Percentiles rank a stretch among this genome's conserved stretches.
These are phyloP conservation scores for Candida golubevii DNA, from an alignment of 805 yeast species.

Conservation along the genomic window DNA sequence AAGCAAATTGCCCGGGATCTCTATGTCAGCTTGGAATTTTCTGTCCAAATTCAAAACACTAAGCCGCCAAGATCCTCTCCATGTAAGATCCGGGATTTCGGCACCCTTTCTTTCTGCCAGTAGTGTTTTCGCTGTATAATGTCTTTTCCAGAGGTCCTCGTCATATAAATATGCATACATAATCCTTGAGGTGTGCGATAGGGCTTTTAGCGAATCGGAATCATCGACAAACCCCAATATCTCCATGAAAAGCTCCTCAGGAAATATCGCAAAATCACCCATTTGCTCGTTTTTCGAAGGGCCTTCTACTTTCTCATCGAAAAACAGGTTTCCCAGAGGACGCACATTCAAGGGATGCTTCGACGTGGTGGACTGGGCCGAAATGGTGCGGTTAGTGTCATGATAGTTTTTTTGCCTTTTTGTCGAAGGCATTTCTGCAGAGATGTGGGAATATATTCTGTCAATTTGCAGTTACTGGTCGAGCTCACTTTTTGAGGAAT, in stretches of 20 bases:
- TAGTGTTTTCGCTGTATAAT: conserved; percentile 32
- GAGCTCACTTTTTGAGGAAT: neutral
- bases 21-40: conserved; percentile 41
- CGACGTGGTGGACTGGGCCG: conserved; percentile 5
- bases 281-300: conserved; percentile 31
- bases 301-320: conserved; percentile 8
- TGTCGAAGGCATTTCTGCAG: conserved; percentile 1
- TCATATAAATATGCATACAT: conserved; percentile 68
- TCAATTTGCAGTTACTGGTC: too few relatives aligned
- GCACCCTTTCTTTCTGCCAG: conserved; percentile 10
- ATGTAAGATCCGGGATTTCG: conserved; percentile 24
- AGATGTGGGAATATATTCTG: neutral
- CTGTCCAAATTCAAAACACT: conserved; percentile 44
- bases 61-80: conserved; percentile 83
- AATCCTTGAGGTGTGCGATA: conserved; percentile 60
- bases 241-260: conserved; percentile 62
- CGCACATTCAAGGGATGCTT: conserved; percentile 19
- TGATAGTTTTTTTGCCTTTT: conserved; percentile 6
- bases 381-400: conserved; percentile 6
- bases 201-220: conserved; percentile 43
- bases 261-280: conserved; percentile 50
- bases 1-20: conserved; percentile 45
- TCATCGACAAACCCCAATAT: conserved; percentile 47
- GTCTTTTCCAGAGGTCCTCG: conserved; percentile 77
- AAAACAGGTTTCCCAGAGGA: conserved; percentile 16